These are phyloP conservation scores for Scleromitrula shiraiana DNA, from an alignment of 2,329 filamentous ascomycete genomes.

Conservation along the genomic window DNA sequence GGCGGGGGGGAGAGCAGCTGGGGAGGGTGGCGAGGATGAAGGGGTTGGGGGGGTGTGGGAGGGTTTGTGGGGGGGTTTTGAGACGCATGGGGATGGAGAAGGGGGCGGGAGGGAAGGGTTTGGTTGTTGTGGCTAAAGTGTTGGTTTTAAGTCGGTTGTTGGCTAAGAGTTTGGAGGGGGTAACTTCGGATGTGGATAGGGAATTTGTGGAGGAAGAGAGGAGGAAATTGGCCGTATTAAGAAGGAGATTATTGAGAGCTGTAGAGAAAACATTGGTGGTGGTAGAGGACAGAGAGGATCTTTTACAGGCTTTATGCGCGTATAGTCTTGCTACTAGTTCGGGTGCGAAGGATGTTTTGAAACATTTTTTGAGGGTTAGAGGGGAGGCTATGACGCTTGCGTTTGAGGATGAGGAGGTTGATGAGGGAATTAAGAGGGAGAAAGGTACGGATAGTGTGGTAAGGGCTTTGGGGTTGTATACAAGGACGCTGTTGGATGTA, in stretches of 20 bases:
- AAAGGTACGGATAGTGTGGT: conserved; percentile 42
- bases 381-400: conserved; percentile 58
- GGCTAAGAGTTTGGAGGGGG: conserved; percentile 60
- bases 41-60: conserved; percentile 44
- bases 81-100: conserved; percentile 29
- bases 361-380: conserved; percentile 69
- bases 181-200: conserved; percentile 31
- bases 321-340: conserved; percentile 77
- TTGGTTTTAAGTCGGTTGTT: conserved; percentile 70
- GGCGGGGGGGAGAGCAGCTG: conserved; percentile 23
- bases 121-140: conserved; percentile 59
- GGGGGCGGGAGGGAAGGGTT: conserved; percentile 29
- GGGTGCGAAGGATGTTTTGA: conserved; percentile 68
- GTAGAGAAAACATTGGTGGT: conserved; percentile 63
- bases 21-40: conserved; percentile 36
- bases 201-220: conserved; percentile 48
- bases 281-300: conserved; percentile 39
- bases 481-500: conserved; percentile 68
- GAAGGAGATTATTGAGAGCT: conserved; percentile 54
- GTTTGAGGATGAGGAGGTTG: conserved; percentile 44
- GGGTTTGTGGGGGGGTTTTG: conserved; percentile 43
- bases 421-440: no score
- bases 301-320: conserved; percentile 70
- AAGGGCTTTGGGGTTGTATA: conserved; percentile 62
- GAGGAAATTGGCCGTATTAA: conserved; percentile 54